A percentile compares a stretch with the other conserved stretches of the same genome.
Evolutionary conservation across 176 grass and related monocot species (phyloP).

Genomic region (Musa beccarii): DNA sequence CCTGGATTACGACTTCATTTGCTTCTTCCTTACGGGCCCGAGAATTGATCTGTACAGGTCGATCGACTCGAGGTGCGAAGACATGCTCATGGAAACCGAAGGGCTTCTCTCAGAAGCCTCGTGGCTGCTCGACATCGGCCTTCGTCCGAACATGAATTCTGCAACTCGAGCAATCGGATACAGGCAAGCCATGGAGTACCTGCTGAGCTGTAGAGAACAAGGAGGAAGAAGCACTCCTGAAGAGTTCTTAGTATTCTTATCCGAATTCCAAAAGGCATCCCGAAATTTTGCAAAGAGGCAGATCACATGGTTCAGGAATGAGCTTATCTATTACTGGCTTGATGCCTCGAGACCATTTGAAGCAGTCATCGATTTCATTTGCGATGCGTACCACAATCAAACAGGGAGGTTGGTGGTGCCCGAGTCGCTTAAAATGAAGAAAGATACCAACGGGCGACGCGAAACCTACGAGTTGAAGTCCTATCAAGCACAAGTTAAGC

Average conservation of each 20-base stretch:
- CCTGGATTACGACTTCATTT: slow-evolving; percentile 57
- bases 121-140: slow-evolving; percentile 61
- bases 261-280: slow-evolving; percentile 49
- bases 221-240: slow-evolving; percentile 52
- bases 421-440: slow-evolving; percentile 54
- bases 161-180: slow-evolving; percentile 69
- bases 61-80: slow-evolving; percentile 65
- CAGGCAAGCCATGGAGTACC: slow-evolving; percentile 75
- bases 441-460: slow-evolving; percentile 26
- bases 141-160: slow-evolving; percentile 50
- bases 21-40: slow-evolving; percentile 46
- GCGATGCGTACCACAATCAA: slow-evolving; percentile 38
- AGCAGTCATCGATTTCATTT: slow-evolving; percentile 42
- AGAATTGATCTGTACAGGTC: slow-evolving; percentile 50
- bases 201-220: slow-evolving; percentile 49
- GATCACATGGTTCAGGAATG: slow-evolving; percentile 70
- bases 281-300: slow-evolving; percentile 86
- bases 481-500: slow-evolving; percentile 42
- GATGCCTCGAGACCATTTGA: slow-evolving; percentile 55
- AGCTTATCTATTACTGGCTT: slow-evolving; percentile 66
- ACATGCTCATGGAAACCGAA: slow-evolving; percentile 61
- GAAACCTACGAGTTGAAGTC: slow-evolving; percentile 46
- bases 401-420: slow-evolving; percentile 31
- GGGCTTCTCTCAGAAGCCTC: slow-evolving; percentile 73
- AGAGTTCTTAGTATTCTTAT: slow-evolving; percentile 44